Base-by-base conservation (phyloP, 164 flowering plant species). In the Berberis vulgaris region DNA sequence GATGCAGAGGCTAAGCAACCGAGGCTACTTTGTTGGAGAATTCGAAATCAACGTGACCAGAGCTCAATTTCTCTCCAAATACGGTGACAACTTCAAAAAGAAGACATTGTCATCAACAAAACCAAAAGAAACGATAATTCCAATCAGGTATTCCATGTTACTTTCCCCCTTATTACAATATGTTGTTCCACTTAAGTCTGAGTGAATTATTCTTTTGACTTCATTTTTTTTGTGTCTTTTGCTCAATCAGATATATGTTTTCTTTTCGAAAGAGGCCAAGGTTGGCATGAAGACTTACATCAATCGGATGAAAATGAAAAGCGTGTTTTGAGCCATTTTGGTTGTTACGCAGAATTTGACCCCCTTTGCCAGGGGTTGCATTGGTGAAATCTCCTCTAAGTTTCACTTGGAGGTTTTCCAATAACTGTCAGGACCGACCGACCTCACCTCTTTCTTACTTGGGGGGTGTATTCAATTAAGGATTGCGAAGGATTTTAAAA, bases 391-490 rank as follows among this genome's bases (percentile, higher is more conserved):
- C 55, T 71, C 89, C 3, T 26, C 84, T 5, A 94, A 81, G 52
- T 86, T 83, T 62, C 85, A 84, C 54, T 70, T 91, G 81, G 97
- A 94, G 67, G 87, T 87, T 69, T 90, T 94, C 68, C 89, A 84
- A 96, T n/a, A n/a, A n/a, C n/a, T n/a, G 98, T 87, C 41, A 74
- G 57, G n/a, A n/a, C n/a, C n/a, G n/a, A n/a, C n/a, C n/a, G n/a
- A n/a, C n/a, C n/a, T n/a, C n/a, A n/a, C n/a, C n/a, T n/a, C n/a
- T n/a, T n/a, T n/a, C n/a, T n/a, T n/a, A n/a, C n/a, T n/a, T n/a
- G n/a, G n/a, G n/a, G n/a, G n/a, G n/a, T n/a, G n/a, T n/a, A n/a
- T n/a, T n/a, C n/a, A n/a, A n/a, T n/a, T n/a, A n/a, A n/a, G n/a
- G n/a, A n/a, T n/a, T n/a, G n/a, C n/a, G n/a, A n/a, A n/a, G n/a